A percentile compares a stretch with the other conserved stretches of the same genome.
Conservation (phyloP, 176 grass and related monocot species). For the Bromus sterilis region DNA sequence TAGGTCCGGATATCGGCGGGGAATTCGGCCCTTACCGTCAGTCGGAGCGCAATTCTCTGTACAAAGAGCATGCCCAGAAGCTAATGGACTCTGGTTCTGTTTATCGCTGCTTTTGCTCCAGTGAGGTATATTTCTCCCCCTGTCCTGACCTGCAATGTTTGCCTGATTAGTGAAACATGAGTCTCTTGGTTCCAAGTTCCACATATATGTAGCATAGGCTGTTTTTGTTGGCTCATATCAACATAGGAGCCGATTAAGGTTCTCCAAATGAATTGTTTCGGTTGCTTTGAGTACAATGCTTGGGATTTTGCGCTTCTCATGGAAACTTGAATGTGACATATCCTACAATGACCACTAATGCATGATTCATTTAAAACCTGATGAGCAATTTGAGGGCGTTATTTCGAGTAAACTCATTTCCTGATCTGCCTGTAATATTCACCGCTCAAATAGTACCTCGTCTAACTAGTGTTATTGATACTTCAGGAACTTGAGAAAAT, state of each 20-base stretch:
- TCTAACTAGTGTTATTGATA: not conserved
- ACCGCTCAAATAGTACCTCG: not conserved
- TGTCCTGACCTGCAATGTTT: not conserved
- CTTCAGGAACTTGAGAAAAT: constrained; percentile 94
- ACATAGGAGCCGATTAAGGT: not conserved
- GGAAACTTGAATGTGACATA: not conserved
- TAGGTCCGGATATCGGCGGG: constrained; percentile 73
- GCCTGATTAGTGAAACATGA: not conserved
- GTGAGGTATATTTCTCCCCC: constrained; percentile 35
- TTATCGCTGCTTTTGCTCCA: constrained; percentile 94
- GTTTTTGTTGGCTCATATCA: not conserved
- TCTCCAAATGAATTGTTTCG: not conserved
- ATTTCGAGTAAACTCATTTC: not conserved
- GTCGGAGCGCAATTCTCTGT: constrained; percentile 80
- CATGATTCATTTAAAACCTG: not conserved
- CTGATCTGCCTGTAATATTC: not conserved
- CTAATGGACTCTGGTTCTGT: constrained; percentile 76
- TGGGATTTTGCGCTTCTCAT: not conserved
- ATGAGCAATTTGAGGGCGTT: not conserved
- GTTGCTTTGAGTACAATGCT: not conserved
- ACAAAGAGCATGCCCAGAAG: constrained; percentile 78
- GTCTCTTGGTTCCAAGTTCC: not conserved
- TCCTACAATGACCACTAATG: not conserved
- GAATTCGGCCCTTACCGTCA: constrained; percentile 88
- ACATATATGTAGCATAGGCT: not conserved